phyloP scores from a whole-genome alignment of 2,329 filamentous ascomycete species.

The Dryadomyces quercus-mongolicae region DNA sequence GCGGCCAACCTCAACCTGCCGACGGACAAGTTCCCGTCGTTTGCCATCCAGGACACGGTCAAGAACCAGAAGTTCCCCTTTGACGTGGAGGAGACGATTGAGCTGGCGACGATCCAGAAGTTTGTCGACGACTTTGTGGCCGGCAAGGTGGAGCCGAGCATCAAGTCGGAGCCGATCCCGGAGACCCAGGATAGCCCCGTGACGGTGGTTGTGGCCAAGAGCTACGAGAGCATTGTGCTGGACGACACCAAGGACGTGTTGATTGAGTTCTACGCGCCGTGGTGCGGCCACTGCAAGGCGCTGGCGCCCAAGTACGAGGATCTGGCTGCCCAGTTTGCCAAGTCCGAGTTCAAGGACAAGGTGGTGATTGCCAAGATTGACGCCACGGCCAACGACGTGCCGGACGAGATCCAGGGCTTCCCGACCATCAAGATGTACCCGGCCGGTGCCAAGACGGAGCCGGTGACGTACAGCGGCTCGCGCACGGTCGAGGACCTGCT shows the following conservation, averaged over 20 bases:
- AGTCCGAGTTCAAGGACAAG: slow-evolving; percentile 68
- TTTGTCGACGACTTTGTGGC: slow-evolving; percentile 79
- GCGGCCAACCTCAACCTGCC: slow-evolving; percentile 95
- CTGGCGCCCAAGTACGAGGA: slow-evolving; percentile 95
- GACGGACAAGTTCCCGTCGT: slow-evolving; percentile 87
- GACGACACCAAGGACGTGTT: slow-evolving; percentile 95
- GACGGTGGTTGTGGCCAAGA: slow-evolving; percentile 81
- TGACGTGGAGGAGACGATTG: slow-evolving; percentile 72
- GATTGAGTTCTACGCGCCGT: slow-evolving; percentile 96
- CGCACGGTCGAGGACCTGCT: slow-evolving; percentile 87
- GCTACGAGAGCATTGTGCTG: slow-evolving; percentile 82
- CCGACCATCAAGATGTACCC: slow-evolving; percentile 98
- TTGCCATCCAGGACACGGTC: slow-evolving; percentile 88
- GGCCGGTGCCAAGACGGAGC: slow-evolving; percentile 74
- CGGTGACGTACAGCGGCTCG: slow-evolving; percentile 76
- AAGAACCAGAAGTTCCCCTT: slow-evolving; percentile 98
- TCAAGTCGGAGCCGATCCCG: slow-evolving; percentile 96
- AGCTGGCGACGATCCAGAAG: slow-evolving; percentile 54
- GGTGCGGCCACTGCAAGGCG: slow-evolving; percentile 99
- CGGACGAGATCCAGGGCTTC: slow-evolving; percentile 94
- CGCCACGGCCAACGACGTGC: slow-evolving; percentile 89
- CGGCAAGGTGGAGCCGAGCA: slow-evolving; percentile 86
- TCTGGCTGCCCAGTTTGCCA: slow-evolving; percentile 64
- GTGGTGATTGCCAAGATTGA: slow-evolving; percentile 96
- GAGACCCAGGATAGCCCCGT: slow-evolving; percentile 88